Evolutionary conservation across 2,329 filamentous ascomycete genomes (phyloP).

Genomic region (Scleromitrula shiraiana): DNA sequence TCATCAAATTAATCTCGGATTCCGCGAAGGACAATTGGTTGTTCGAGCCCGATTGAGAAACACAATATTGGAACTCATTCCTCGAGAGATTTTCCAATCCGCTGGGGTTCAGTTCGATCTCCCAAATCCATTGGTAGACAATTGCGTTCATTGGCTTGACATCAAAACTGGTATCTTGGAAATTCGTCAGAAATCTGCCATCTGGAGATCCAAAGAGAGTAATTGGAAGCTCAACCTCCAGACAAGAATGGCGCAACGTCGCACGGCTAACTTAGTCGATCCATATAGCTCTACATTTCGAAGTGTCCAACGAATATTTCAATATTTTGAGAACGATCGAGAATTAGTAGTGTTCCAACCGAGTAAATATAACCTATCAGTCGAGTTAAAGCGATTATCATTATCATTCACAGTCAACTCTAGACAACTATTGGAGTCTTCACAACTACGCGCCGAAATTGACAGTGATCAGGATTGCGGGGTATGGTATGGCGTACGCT

Average conservation of each 20-base stretch:
- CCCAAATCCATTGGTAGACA: constrained; percentile 40
- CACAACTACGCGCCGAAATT: constrained; percentile 43
- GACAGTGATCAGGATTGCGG: constrained; percentile 51
- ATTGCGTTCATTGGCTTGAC: constrained; percentile 53
- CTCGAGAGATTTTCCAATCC: constrained; percentile 26
- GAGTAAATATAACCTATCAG: constrained; percentile 24
- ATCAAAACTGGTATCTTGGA: constrained; percentile 39
- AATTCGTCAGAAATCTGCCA: constrained; percentile 38
- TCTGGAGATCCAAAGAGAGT: constrained; percentile 32
- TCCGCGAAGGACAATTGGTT: constrained; percentile 33
- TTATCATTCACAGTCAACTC: constrained; percentile 45
- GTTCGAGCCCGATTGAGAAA: constrained; percentile 34
- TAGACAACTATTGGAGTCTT: constrained; percentile 36
- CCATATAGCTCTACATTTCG: constrained; percentile 36
- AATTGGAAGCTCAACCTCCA: constrained; percentile 36
- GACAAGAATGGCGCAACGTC: constrained; percentile 23
- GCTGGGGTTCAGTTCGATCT: constrained; percentile 35
- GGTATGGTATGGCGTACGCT: constrained; percentile 50
- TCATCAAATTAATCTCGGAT: constrained; percentile 48
- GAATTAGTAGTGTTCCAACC: constrained; percentile 42
- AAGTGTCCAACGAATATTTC: constrained; percentile 38
- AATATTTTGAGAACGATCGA: constrained; percentile 38
- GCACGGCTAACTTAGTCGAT: constrained; percentile 37
- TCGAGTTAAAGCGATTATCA: constrained; percentile 46
- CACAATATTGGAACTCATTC: constrained; percentile 31